Evolutionary conservation across 768 basidiomycete species (phyloP).

Genomic region (Russula brevipes): DNA sequence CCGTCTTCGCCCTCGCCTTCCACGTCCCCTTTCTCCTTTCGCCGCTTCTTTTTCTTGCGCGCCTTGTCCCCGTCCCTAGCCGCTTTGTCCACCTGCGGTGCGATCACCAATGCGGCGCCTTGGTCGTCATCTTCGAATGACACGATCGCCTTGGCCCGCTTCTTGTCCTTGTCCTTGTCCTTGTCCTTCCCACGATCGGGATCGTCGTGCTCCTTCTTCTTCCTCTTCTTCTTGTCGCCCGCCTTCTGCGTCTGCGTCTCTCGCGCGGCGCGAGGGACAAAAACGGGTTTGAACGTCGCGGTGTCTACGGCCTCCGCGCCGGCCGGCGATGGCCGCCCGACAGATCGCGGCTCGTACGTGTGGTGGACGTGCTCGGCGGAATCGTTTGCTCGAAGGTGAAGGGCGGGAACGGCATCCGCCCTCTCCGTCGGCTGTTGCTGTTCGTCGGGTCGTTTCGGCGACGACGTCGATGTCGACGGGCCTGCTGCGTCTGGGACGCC

Average conservation of each 20-base stretch:
- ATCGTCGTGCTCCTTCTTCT: not conserved
- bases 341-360: slow-evolving; percentile 18
- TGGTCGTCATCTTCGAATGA: slow-evolving; percentile 71
- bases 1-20: slow-evolving; percentile 34
- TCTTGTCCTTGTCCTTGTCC: slow-evolving; percentile 31
- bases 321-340: slow-evolving; percentile 1
- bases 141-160: slow-evolving; percentile 51
- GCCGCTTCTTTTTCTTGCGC: slow-evolving; percentile 42
- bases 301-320: slow-evolving; percentile 42
- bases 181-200: slow-evolving; percentile 34
- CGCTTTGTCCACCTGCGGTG: slow-evolving; percentile 24
- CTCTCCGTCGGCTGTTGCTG: not conserved
- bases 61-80: slow-evolving; percentile 33
- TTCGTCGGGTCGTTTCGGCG: not conserved
- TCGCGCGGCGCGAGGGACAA: slow-evolving; percentile 57
- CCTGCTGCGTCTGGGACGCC: not conserved
- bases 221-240: slow-evolving; percentile 28
- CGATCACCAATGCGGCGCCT: slow-evolving; percentile 32
- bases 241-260: slow-evolving; percentile 35
- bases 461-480: not conserved
- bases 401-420: slow-evolving; percentile 5
- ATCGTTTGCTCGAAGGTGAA: slow-evolving; percentile 18
- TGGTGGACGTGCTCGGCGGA: not conserved
- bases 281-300: slow-evolving; percentile 83
- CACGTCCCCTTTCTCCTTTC: slow-evolving; percentile 30